These are phyloP conservation scores for Eimeria praecox DNA, from an alignment of 169 alveolate genomes.

Conservation along the genomic window DNA sequence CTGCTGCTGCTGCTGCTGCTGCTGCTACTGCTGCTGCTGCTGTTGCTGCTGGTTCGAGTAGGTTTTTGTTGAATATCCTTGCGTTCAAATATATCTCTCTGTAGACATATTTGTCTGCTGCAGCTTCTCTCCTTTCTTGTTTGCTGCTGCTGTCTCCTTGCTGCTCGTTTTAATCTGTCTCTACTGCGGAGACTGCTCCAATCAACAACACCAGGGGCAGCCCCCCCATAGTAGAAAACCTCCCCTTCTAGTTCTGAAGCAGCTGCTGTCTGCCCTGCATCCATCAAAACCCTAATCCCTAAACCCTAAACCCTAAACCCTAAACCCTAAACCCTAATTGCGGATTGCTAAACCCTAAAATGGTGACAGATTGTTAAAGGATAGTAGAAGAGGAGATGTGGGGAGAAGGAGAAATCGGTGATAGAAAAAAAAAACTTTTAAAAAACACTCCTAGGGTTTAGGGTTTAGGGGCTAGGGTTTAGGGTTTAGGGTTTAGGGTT, in stretches of 20 bases:
- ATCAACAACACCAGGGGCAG: neutral
- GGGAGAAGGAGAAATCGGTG: no score
- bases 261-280: conserved; percentile 15
- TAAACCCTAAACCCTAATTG: neutral
- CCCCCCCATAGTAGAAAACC: conserved; percentile 12
- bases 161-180: neutral
- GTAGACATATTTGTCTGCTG: neutral
- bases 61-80: neutral
- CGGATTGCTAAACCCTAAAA: no score
- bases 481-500: neutral
- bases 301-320: conserved; percentile 48
- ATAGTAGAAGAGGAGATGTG: no score
- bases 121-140: neutral
- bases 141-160: conserved; percentile 44
- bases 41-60: neutral
- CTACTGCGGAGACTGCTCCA: neutral
- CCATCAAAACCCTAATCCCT: conserved; percentile 3
- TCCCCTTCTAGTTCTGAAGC: conserved; percentile 8
- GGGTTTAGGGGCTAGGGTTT: neutral
- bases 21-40: conserved; percentile 43
- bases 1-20: conserved; percentile 41
- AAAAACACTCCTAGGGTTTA: neutral
- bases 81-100: neutral
- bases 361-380: no score
- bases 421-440: neutral